Conservation (phyloP, 371 early-diverging fungal species). For the Dinochytrium kinnereticum region DNA sequence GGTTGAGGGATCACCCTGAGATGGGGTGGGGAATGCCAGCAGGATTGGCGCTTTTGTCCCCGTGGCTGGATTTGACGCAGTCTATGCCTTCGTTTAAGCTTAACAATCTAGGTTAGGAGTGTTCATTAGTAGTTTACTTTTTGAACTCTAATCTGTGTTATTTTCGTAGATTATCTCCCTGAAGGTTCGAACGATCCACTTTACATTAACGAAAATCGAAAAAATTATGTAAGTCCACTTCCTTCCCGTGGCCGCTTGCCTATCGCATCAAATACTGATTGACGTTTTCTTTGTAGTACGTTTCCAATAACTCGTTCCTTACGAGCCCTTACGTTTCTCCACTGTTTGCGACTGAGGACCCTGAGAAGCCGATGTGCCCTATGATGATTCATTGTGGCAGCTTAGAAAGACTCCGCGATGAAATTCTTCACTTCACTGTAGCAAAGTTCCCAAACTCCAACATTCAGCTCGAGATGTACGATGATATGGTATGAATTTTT, state of each 20-base stretch:
- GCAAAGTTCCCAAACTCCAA: constrained; percentile 19
- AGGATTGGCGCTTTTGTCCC: constrained; percentile 57
- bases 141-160: constrained; percentile 1
- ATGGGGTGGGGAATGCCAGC: constrained; percentile 49
- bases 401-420: constrained; percentile 62
- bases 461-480: constrained; percentile 28
- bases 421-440: constrained; percentile 39
- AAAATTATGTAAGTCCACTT: constrained; percentile 27
- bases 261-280: neutral
- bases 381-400: constrained; percentile 62
- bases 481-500: constrained; percentile 37
- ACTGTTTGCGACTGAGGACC: constrained; percentile 34
- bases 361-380: constrained; percentile 49
- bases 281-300: constrained; percentile 27
- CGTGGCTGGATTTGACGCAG: constrained; percentile 63
- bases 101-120: constrained; percentile 41
- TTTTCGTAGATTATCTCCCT: constrained; percentile 64
- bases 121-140: neutral
- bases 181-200: constrained; percentile 43
- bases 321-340: constrained; percentile 46
- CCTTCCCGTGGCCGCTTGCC: neutral
- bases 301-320: constrained; percentile 35
- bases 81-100: constrained; percentile 65
- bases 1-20: constrained; percentile 44
- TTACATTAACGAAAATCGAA: constrained; percentile 37